Base-by-base conservation (phyloP, 371 early-diverging fungal genomes). In the Amoeboaphelidium protococcarum region DNA sequence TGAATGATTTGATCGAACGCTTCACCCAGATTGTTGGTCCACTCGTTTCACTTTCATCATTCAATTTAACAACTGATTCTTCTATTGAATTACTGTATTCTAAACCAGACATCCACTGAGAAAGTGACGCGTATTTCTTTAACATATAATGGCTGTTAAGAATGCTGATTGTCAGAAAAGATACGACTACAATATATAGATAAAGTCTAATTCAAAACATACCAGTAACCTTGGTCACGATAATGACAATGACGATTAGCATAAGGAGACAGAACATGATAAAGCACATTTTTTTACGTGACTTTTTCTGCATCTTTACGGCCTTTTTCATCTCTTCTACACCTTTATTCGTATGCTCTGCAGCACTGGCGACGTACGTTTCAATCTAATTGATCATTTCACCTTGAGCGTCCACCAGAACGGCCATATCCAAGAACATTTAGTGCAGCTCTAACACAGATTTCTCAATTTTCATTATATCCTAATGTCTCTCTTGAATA, bases 401-500 rank as follows among this genome's bases (percentile, higher is more conserved):
- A 23, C 76, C 84, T 55, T 85, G 85, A 13, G 74, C 69, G 37
- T 76, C 73, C 4, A 85, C 80, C 52, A 83, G 60, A 50, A 81
- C 80, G 45, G 82, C 73, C 84, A 87, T 82, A 57, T 87, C 85
- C 47, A 78, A 67, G 54, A 84, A 87, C 45, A 87, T 61, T 61
- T 81, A 76, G 55, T 81, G 81, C 44, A 87, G 57, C 69, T 87
- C 88, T 76, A 80, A 64, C 19, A 84, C 79, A 3, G 76, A 74
- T 56, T 74, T 71, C 57, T 84, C 85, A 52, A 88, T 85, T 55
- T 74, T 72, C 50, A 81, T 70, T 43, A 88, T 80, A 50, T 88
- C 89, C 48, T 77, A 69, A 54, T 88, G 89, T 50, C 82, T 64
- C 43, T 73, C 71, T 58, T 83, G 82, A 23, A 88, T 83, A 61